Evolutionary conservation across 805 yeast genomes (phyloP).

Genomic region (Debaryomyces hansenii): DNA sequence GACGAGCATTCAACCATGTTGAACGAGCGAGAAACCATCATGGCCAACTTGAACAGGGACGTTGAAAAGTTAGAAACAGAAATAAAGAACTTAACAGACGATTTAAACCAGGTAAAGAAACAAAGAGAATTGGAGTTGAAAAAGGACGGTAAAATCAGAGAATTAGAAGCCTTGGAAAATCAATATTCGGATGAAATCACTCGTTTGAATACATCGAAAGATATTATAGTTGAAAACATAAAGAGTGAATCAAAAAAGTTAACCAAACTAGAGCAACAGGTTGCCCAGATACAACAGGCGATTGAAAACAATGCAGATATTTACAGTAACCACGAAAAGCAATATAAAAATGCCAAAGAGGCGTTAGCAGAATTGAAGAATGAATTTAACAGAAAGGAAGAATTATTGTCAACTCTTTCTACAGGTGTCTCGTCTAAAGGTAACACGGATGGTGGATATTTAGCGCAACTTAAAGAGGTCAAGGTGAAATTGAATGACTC

Average conservation of each 20-base stretch:
- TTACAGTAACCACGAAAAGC: slow-evolving; percentile 43
- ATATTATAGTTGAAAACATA: slow-evolving; percentile 55
- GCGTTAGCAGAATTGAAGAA: slow-evolving; percentile 47
- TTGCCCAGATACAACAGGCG: slow-evolving; percentile 30
- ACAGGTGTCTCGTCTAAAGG: slow-evolving; percentile 91
- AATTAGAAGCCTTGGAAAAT: slow-evolving; percentile 58
- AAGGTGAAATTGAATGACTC: slow-evolving; percentile 55
- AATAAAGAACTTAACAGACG: slow-evolving; percentile 57
- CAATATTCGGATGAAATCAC: slow-evolving; percentile 62
- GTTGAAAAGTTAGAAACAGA: slow-evolving; percentile 54
- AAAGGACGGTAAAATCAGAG: slow-evolving; percentile 60
- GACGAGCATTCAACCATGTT: slow-evolving; percentile 45
- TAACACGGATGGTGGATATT: slow-evolving; percentile 71
- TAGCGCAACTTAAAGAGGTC: slow-evolving; percentile 64
- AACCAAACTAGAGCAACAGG: slow-evolving; percentile 28
- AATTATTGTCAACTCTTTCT: slow-evolving; percentile 73
- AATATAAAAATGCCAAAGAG: slow-evolving; percentile 44
- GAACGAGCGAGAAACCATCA: slow-evolving; percentile 38
- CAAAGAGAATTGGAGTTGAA: slow-evolving; percentile 58
- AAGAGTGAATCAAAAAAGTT: slow-evolving; percentile 50
- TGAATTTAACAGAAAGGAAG: slow-evolving; percentile 62
- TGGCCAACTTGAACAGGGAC: slow-evolving; percentile 42
- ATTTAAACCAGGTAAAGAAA: slow-evolving; percentile 52
- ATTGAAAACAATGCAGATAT: slow-evolving; percentile 35
- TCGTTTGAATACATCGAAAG: slow-evolving; percentile 63